Evolutionary conservation across 257 asterid species (phyloP).

Genomic region (Fraxinus pennsylvanica): DNA sequence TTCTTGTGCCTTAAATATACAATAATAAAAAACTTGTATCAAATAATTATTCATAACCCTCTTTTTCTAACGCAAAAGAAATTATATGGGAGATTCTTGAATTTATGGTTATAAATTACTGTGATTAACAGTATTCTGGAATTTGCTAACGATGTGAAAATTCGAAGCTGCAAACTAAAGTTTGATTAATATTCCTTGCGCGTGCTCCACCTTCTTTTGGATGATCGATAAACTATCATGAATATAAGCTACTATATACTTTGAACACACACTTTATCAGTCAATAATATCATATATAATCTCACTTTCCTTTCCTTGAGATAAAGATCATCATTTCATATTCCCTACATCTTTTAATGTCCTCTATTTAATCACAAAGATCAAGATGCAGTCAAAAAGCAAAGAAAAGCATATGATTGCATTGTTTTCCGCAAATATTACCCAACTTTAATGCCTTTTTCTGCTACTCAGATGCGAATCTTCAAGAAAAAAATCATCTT

Average conservation of each 20-base stretch:
- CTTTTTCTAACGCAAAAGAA: neutral
- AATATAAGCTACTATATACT: neutral
- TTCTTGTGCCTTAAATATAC: neutral
- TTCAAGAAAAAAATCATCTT: neutral
- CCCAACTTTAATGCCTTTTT: conserved; percentile 31
- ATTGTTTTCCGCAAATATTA: conserved; percentile 27
- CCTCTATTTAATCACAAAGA: conserved; percentile 34
- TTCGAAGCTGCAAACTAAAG: neutral
- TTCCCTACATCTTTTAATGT: conserved; percentile 68
- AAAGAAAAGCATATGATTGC: conserved; percentile 43
- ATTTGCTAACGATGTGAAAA: neutral
- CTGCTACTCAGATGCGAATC: neutral
- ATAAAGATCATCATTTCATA: conserved; percentile 12
- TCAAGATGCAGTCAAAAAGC: conserved; percentile 49
- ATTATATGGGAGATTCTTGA: neutral
- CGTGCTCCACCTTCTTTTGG: conserved; percentile 7
- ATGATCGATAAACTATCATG: neutral
- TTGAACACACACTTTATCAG: conserved; percentile 31
- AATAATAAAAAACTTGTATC: neutral
- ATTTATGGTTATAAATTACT: neutral
- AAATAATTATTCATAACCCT: no score
- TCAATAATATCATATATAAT: conserved; percentile 19
- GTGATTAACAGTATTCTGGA: neutral
- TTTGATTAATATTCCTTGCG: neutral
- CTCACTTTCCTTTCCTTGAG: conserved; percentile 4